These are phyloP conservation scores for Candida easanensis DNA, from an alignment of 805 yeast species.

Conservation along the genomic window DNA sequence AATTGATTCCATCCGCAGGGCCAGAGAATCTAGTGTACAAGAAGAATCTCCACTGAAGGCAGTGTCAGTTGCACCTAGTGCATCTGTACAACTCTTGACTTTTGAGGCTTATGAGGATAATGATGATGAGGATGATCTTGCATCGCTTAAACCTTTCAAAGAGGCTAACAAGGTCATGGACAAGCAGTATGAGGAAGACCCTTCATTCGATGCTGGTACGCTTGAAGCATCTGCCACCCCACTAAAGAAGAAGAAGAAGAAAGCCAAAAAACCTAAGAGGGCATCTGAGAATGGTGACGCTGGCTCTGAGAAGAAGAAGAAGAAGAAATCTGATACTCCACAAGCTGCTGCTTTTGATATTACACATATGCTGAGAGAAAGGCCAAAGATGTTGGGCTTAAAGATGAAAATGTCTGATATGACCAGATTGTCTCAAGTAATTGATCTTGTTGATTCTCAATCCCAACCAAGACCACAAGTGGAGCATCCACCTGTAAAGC, in stretches of 20 bases:
- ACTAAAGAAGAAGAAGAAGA: neutral
- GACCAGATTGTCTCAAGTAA: slow-evolving; percentile 15
- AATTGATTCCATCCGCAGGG: neutral
- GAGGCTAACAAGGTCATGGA: slow-evolving; percentile 18
- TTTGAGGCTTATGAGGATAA: slow-evolving; percentile 19
- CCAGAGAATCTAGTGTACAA: neutral
- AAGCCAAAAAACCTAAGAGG: neutral
- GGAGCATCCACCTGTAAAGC: neutral
- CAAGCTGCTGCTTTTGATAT: slow-evolving; percentile 15
- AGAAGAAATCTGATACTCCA: neutral
- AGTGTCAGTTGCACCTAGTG: neutral
- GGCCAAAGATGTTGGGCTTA: slow-evolving; percentile 5
- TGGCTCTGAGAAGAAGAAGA: neutral
- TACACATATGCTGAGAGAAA: slow-evolving; percentile 17
- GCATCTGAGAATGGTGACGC: neutral
- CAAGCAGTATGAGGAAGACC: slow-evolving; percentile 19
- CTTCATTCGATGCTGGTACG: slow-evolving; percentile 3
- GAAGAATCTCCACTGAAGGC: neutral
- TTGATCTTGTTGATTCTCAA: slow-evolving; percentile 16
- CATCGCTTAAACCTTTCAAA: neutral
- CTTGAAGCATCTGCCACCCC: neutral
- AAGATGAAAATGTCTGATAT: slow-evolving; percentile 9
- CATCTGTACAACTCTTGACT: slow-evolving; percentile 4
- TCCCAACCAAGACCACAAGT: neutral
- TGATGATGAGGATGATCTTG: slow-evolving; percentile 5